Conservation (phyloP, 768 basidiomycete species). For the Trametes coccinea region DNA sequence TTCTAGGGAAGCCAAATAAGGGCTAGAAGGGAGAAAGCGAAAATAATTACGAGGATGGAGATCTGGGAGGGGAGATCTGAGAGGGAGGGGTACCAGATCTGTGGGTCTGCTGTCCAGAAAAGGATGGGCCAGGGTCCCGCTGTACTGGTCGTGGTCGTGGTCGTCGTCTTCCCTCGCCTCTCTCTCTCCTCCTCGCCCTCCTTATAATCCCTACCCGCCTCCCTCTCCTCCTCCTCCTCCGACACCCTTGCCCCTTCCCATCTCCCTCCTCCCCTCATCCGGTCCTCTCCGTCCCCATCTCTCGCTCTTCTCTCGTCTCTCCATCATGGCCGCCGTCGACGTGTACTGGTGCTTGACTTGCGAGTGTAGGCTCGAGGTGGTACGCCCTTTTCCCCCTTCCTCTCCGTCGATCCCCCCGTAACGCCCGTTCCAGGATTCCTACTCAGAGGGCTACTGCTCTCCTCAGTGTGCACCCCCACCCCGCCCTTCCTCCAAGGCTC, state of each 20-base stretch:
- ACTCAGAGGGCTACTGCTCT: slow-evolving; percentile 54
- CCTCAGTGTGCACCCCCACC: slow-evolving; percentile 41
- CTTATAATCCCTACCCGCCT: slow-evolving; percentile 20
- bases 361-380: slow-evolving; percentile 54
- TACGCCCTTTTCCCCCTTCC: slow-evolving; percentile 23
- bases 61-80: slow-evolving; percentile 4
- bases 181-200: slow-evolving; percentile 5
- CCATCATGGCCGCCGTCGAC: slow-evolving; percentile 48
- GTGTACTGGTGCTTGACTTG: slow-evolving; percentile 74
- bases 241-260: slow-evolving; percentile 23
- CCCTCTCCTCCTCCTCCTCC: slow-evolving; percentile 17
- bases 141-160: background rate
- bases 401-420: slow-evolving; percentile 17
- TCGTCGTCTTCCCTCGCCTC: background rate
- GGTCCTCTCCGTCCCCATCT: background rate
- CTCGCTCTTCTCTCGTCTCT: background rate
- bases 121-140: background rate
- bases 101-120: background rate
- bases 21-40: slow-evolving; percentile 15
- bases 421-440: slow-evolving; percentile 35
- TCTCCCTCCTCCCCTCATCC: slow-evolving; percentile 12
- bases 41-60: slow-evolving; percentile 13
- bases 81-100: background rate
- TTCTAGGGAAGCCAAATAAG: background rate
- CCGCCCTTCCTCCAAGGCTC: slow-evolving; percentile 19